Conservation (phyloP, 768 basidiomycete species). For the Paxillus involutus region DNA sequence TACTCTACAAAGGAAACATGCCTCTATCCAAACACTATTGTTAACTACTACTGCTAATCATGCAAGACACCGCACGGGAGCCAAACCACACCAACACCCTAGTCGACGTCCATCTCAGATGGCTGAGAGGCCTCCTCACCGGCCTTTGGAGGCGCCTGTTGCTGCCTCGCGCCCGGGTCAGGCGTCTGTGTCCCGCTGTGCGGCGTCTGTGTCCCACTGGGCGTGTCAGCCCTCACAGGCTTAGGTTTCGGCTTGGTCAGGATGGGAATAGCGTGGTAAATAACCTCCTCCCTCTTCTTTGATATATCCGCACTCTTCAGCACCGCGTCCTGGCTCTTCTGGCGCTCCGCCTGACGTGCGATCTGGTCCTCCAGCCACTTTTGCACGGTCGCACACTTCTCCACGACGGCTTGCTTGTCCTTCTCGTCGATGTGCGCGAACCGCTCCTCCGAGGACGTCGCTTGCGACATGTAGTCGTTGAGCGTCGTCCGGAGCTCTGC, state of each 20-base stretch:
- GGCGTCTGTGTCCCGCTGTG: slow-evolving; percentile 63
- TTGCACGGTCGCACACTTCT: slow-evolving; percentile 85
- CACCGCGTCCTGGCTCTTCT: slow-evolving; percentile 87
- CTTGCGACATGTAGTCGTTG: slow-evolving; percentile 82
- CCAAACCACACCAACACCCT: slow-evolving; percentile 21
- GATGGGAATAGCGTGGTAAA: slow-evolving; percentile 88
- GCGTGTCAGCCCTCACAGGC: slow-evolving; percentile 56
- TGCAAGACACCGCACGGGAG: neutral
- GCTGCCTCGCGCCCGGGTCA: slow-evolving; percentile 40
- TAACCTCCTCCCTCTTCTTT: slow-evolving; percentile 92
- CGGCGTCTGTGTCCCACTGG: slow-evolving; percentile 66
- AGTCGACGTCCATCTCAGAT: slow-evolving; percentile 86
- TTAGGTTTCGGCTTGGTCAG: slow-evolving; percentile 92
- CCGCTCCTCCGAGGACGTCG: slow-evolving; percentile 82
- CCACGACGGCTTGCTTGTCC: slow-evolving; percentile 83
- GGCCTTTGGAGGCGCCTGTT: slow-evolving; percentile 30
- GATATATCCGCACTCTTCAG: slow-evolving; percentile 77
- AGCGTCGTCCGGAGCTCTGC: slow-evolving; percentile 82
- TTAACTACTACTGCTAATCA: neutral
- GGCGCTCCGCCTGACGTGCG: slow-evolving; percentile 79
- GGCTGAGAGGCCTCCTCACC: slow-evolving; percentile 39
- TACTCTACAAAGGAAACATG: no score
- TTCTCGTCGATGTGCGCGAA: slow-evolving; percentile 88
- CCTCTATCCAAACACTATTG: no score
- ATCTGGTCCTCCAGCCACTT: slow-evolving; percentile 97